phyloP scores from a whole-genome alignment of 176 grass and related monocot genomes.

The Pontederia paniculata region DNA sequence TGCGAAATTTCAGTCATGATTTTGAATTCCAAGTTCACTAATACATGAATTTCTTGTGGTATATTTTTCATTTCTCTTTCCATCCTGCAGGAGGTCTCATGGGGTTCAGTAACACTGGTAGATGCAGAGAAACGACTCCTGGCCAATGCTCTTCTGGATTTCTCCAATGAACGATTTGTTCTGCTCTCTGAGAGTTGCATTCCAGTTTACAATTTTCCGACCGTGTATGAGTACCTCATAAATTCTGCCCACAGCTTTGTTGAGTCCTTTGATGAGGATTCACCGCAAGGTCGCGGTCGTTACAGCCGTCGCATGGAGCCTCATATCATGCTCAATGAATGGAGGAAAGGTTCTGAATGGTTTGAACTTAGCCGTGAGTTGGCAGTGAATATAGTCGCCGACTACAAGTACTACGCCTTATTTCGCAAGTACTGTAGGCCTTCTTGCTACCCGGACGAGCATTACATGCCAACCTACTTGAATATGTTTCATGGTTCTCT shows the following conservation, averaged over 20 bases:
- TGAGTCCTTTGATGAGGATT: conserved; percentile 40
- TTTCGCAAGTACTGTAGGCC: conserved; percentile 50
- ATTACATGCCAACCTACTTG: conserved; percentile 63
- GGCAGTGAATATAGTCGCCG: conserved; percentile 32
- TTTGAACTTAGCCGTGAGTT: conserved; percentile 50
- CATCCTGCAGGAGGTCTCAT: conserved; percentile 28
- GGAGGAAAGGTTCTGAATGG: conserved; percentile 79
- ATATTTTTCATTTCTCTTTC: not conserved
- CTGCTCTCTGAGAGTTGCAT: conserved; percentile 89
- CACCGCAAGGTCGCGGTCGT: conserved; percentile 35
- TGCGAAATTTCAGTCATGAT: too few relatives aligned
- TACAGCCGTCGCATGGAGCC: conserved; percentile 78
- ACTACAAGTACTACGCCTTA: conserved; percentile 43
- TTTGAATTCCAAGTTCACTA: too few relatives aligned
- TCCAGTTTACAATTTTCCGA: conserved; percentile 60
- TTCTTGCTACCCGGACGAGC: conserved; percentile 84
- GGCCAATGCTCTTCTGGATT: conserved; percentile 72
- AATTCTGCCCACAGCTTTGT: conserved; percentile 68
- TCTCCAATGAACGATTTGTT: conserved; percentile 87
- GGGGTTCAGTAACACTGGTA: conserved; percentile 61
- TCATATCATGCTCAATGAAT: conserved; percentile 41
- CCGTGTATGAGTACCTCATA: conserved; percentile 51
- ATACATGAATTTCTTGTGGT: not conserved
- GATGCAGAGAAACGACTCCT: conserved; percentile 81
- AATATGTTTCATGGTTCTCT: conserved; percentile 34